These are phyloP conservation scores for Cladophialophora exuberans DNA, from an alignment of 2,329 filamentous ascomycete genomes.

Conservation along the genomic window DNA sequence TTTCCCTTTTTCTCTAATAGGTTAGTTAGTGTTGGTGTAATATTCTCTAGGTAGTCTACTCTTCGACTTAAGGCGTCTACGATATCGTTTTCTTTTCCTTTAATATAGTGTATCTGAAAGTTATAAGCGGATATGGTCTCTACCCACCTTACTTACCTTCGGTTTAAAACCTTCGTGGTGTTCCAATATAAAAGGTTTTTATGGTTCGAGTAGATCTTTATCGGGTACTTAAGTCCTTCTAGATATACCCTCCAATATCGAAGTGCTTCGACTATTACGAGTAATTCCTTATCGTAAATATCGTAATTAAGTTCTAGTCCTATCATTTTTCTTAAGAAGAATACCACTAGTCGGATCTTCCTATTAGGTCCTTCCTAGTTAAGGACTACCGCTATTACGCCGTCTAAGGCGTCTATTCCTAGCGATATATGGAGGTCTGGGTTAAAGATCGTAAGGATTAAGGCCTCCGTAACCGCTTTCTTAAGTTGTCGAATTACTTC, in stretches of 20 bases:
- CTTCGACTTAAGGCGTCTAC: constrained; percentile 6
- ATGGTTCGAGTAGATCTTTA: constrained; percentile 28
- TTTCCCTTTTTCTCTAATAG: constrained; percentile 1
- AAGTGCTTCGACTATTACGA: constrained; percentile 24
- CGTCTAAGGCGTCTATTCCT: constrained; percentile 24
- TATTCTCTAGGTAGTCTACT: constrained; percentile 15
- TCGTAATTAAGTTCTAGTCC: neutral
- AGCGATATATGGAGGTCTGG: constrained; percentile 9
- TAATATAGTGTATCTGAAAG: neutral
- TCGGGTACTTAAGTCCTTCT: neutral
- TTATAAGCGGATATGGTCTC: neutral
- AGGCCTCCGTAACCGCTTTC: constrained; percentile 9
- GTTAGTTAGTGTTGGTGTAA: neutral
- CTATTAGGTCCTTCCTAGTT: constrained; percentile 9
- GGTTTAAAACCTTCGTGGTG: neutral
- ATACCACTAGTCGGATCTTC: constrained; percentile 19
- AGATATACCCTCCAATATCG: constrained; percentile 27
- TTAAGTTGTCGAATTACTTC: constrained; percentile 8
- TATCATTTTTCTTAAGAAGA: neutral
- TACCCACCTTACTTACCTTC: constrained; percentile 15
- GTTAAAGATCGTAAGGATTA: constrained; percentile 27
- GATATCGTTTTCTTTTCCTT: neutral
- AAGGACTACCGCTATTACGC: constrained; percentile 14
- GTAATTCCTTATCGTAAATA: constrained; percentile 29
- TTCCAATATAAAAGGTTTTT: constrained; percentile 29